Evolutionary conservation across 2,329 filamentous ascomycete species (phyloP), one percentile per base, ranked within the genome.

Genomic region (Penicillium sumatraense): DNA sequence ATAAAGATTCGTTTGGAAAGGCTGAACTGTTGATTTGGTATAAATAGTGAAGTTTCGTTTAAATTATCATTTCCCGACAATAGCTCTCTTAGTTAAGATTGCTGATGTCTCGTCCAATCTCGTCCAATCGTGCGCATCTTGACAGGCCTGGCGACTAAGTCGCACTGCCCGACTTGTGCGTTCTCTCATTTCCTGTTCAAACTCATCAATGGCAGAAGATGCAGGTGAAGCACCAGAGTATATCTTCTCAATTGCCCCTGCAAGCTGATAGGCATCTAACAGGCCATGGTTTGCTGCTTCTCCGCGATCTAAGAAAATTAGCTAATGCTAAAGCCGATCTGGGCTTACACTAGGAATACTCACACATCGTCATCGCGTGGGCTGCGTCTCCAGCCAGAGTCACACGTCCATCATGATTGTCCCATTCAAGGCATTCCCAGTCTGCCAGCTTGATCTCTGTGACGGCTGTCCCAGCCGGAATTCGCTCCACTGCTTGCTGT

Each of bases 241-340:
- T 2, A 67, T 45, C 3, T 48, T 51, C 5, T 51, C 54, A 24
- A 67, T 58, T 1, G 63, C 65, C 13, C 58, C 20, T 23, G 56
- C 42, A 1, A 69, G 49, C 9, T 62, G 31, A 45, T 57, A 68
- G 1, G 63, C 66, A 46, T 72, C 70, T 1, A 69, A 52, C 0
- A 73, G 56, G 2, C 70, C 70, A 31, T 73, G 70, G 24, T 73
- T 72, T 3, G 67, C 68, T 1, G 69, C 70, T 49, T 73, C 70
- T 2, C 70, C 70, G 9, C 69, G 66, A 53, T 68, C 66, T 68
- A 26, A 7, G 1, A 42, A 9, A 10, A 4, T 54, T 24, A 51
- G 54, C 23, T 5, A 29, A 23, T 49, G 40, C 7, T 20, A 3
- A 20, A 5, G 18, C 31, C 21, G 21, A 5, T 18, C n/a, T n/a